Conservation (phyloP, 176 grass and related monocot genomes). For the Phoenix roebelenii region DNA sequence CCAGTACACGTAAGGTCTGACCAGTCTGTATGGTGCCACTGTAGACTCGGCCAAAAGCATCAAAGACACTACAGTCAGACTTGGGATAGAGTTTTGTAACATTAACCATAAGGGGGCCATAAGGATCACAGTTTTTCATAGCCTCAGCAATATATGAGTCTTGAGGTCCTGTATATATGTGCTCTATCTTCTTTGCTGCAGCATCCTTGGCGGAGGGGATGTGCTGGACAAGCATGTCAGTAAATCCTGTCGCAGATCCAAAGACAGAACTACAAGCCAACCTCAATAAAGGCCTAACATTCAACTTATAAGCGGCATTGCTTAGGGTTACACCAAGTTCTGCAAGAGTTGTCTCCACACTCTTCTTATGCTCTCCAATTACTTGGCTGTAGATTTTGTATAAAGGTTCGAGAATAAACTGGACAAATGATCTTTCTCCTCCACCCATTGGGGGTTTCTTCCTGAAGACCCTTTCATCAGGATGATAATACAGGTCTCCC, state of each 20-base stretch:
- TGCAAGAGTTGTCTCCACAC: slow-evolving; percentile 67
- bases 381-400: slow-evolving; percentile 99
- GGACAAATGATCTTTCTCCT: slow-evolving; percentile 90
- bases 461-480: slow-evolving; percentile 66
- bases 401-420: slow-evolving; percentile 86
- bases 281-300: slow-evolving; percentile 79
- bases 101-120: slow-evolving; percentile 79
- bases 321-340: slow-evolving; percentile 83
- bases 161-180: slow-evolving; percentile 81
- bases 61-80: slow-evolving; percentile 90
- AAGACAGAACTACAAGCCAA: slow-evolving; percentile 97
- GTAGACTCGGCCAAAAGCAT: slow-evolving; percentile 92
- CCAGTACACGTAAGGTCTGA: slow-evolving; percentile 83
- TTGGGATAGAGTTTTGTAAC: slow-evolving; percentile 93
- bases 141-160: slow-evolving; percentile 54
- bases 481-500: slow-evolving; percentile 92
- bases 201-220: slow-evolving; percentile 84
- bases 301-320: slow-evolving; percentile 93
- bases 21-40: slow-evolving; percentile 95
- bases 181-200: slow-evolving; percentile 74
- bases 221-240: slow-evolving; percentile 90
- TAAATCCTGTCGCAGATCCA: slow-evolving; percentile 81
- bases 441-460: slow-evolving; percentile 94
- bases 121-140: slow-evolving; percentile 89
- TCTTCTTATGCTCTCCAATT: slow-evolving; percentile 70